Evolutionary conservation across 257 asterid species (phyloP).

Genomic region (Voacanga thouarsii): DNA sequence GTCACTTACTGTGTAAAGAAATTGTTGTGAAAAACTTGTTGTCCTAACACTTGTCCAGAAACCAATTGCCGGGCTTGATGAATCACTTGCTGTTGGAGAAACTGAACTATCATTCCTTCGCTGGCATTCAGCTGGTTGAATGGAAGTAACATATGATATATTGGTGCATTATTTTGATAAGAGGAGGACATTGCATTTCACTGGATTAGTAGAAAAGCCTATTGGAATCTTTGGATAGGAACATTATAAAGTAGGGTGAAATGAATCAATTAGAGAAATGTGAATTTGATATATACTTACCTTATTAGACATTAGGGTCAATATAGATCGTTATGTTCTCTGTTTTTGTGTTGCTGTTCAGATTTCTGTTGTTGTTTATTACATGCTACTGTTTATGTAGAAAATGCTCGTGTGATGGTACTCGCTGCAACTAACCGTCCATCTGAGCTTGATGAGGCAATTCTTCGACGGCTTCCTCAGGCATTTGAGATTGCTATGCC

Average conservation of each 20-base stretch:
- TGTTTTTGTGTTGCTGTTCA: background rate
- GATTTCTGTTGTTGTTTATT: slow-evolving; percentile 13
- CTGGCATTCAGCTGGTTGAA: background rate
- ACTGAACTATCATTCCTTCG: background rate
- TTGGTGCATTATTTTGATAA: background rate
- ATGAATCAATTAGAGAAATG: background rate
- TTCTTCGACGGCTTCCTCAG: slow-evolving; percentile 93
- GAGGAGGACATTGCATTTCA: background rate
- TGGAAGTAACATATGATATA: background rate
- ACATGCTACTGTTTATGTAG: slow-evolving; percentile 32
- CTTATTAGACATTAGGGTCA: background rate
- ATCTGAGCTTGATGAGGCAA: slow-evolving; percentile 97
- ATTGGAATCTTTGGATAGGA: background rate
- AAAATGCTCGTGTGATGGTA: slow-evolving; percentile 87
- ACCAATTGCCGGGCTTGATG: background rate
- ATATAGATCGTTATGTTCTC: background rate
- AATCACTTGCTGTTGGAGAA: background rate
- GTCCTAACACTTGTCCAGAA: background rate
- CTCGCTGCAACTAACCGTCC: slow-evolving; percentile 98
- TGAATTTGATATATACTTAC: too few relatives aligned
- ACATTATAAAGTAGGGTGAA: background rate
- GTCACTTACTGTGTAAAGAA: background rate
- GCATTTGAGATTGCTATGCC: slow-evolving; percentile 91
- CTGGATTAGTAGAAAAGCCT: background rate
- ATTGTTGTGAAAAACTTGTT: background rate